Base-by-base conservation (phyloP, 495 filamentous ascomycete genomes). In the Neurospora hispaniola region DNA sequence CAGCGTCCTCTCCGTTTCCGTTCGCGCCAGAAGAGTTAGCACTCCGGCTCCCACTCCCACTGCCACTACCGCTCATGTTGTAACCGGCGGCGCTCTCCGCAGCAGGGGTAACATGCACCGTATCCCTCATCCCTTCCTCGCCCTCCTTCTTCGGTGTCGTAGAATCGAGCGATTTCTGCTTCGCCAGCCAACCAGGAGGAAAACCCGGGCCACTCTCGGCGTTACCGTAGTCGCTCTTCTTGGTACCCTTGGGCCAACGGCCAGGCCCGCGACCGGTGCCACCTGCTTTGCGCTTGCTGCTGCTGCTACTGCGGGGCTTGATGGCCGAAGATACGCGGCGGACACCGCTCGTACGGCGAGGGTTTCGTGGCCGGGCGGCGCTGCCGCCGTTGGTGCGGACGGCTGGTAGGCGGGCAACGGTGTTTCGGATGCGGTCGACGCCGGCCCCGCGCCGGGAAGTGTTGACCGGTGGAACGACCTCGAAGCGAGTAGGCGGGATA, bases 401-500 rank as follows among this genome's bases (percentile, higher is more conserved):
- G 4, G 68, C 74, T 4, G 81, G 76, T 0, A 82, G 78, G 18
- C 84, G 79, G 3, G 77, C 42, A 18, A 83, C 71, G 14, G 71
- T 72, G n/a, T 78, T 75, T n/a, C 79, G 74, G 7, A 74, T 74
- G 16, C 79, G 74, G 46, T 80, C 80, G 38, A 69, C 68, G 16
- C 79, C 74, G 46, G 79, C 80, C 14, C 70, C 68, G 27, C 81
- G 71, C 35, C 81, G 71, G 72, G 81, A 71, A 35, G 81, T 78
- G 35, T 78, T 80, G 31, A 94, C 84, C 4, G 92, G 91, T 44
- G 94, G 94, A 77, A 91, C 95, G 68, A 97, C 89, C 76, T 96
- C 92, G 80, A 96, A 97, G 73, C 94, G 87, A 42, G 87, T 90
- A 2, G 92, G 86, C 0, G 94, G 93, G 69, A 97, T 94, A 46